These are phyloP conservation scores for Cryphonectria parasitica DNA, from an alignment of 2,329 filamentous ascomycete genomes.

Conservation along the genomic window DNA sequence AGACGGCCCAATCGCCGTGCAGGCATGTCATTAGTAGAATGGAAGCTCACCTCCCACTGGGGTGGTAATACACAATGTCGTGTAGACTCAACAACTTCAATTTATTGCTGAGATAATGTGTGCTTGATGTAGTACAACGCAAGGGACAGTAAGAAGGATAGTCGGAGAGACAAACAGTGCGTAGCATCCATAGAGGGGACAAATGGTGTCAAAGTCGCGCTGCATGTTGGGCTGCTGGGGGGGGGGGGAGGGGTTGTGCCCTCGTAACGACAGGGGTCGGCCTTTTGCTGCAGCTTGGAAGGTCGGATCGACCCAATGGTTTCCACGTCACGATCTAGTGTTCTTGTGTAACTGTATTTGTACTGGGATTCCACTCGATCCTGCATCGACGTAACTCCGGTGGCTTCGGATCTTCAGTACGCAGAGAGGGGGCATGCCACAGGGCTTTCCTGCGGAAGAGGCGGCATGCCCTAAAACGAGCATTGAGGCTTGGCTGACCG, in stretches of 20 bases:
- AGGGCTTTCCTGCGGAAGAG: neutral
- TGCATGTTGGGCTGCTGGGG: neutral
- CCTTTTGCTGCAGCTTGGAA: neutral
- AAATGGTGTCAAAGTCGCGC: neutral
- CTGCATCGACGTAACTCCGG: slow-evolving; percentile 11
- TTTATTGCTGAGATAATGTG: neutral
- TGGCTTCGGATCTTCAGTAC: neutral
- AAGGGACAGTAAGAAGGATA: neutral
- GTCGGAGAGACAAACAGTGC: neutral
- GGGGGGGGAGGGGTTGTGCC: neutral
- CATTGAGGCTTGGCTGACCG: slow-evolving; percentile 5
- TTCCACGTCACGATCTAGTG: slow-evolving; percentile 5
- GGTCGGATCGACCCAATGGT: neutral
- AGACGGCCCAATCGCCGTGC: neutral
- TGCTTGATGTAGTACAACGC: neutral
- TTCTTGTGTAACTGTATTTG: neutral
- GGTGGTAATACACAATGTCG: neutral
- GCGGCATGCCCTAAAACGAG: neutral
- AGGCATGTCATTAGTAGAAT: neutral
- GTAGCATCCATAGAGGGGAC: neutral
- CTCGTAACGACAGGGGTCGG: neutral
- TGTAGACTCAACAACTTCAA: neutral
- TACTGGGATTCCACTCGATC: neutral
- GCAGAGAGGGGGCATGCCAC: neutral
- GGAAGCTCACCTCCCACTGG: neutral